Evolutionary conservation across 2,329 filamentous ascomycete genomes (phyloP), one percentile per base, ranked within the genome.

Genomic region (Didymella glomerata): DNA sequence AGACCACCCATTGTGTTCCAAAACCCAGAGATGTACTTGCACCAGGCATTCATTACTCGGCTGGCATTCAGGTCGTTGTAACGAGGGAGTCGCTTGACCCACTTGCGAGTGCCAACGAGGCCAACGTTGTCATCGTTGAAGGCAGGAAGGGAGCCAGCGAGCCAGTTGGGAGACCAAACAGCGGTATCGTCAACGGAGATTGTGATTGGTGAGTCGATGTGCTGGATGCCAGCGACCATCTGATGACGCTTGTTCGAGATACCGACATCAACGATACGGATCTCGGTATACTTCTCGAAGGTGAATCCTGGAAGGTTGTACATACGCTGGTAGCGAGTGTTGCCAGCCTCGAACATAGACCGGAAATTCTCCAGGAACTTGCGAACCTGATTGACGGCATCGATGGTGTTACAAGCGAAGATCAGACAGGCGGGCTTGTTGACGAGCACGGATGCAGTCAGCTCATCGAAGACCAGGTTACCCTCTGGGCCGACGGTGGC

Each of bases 51-150:
- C 1, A 27, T 30, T 7, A 56, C 6, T 10, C 41, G 52, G 20
- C 27, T 38, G 0, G 24, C 32, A 2, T 11, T 7, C n/a, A n/a
- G 10, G 8, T 48, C 27, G 14, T 14, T 24, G 28, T 48, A 48
- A n/a, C 45, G 45, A 7, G 55, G 50, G 2, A 55, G 56, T 10
- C 55, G 60, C 50, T 68, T 65, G 0, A 70, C 67, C 68, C 66
- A 67, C 36, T 72, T 72, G 6, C 57, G 59, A 5, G 69, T 70
- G 1, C 68, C 69, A 0, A 72, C 64, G 10, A 72, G 56, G 10
- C 65, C 68, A 7, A 72, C 68, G 2, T 60, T 59, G 1, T 53
- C 13, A 6, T 61, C 38, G 2, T 53, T 49, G 44, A 72, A 71
- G 5, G 69, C 65, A 2, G 66, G 65, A 1, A 72, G 57, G 7